These are phyloP conservation scores for Vaccinium myrtillus DNA, from an alignment of 148 eudicot species.

Conservation along the genomic window DNA sequence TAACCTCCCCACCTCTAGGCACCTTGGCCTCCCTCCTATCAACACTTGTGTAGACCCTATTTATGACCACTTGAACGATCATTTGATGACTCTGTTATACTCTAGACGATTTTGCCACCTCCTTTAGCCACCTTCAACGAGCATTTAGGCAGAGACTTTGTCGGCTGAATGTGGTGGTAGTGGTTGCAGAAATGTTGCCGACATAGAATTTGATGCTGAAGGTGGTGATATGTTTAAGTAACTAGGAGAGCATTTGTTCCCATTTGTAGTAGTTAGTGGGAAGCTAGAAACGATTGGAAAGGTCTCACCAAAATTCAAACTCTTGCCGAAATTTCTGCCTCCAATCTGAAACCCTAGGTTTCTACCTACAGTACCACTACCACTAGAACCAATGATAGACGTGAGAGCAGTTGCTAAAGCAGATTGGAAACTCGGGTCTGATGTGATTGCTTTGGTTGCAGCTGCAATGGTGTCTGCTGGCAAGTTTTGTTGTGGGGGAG, in stretches of 20 bases:
- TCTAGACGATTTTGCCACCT: too few species aligned
- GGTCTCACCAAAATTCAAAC: conserved; percentile 34
- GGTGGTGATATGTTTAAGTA: conserved; percentile 29
- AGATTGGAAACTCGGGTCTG: conserved; percentile 80
- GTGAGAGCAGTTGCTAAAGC: conserved; percentile 64
- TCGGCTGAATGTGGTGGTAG: background rate
- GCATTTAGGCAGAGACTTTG: background rate
- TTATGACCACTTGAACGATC: too few species aligned
- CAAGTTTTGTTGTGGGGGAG: conserved; percentile 27
- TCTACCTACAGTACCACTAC: background rate
- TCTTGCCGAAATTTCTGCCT: conserved; percentile 19
- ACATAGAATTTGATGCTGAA: conserved; percentile 28
- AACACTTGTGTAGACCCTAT: too few species aligned
- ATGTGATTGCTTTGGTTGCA: conserved; percentile 82
- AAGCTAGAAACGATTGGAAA: background rate
- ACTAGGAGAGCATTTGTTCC: conserved; percentile 42
- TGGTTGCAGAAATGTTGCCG: conserved; percentile 22
- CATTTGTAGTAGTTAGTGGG: conserved; percentile 30
- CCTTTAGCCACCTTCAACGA: too few species aligned
- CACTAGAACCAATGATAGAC: conserved; percentile 48
- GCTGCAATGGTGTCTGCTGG: conserved; percentile 56
- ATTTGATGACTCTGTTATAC: too few species aligned
- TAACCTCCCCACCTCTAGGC: too few species aligned
- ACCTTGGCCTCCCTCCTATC: too few species aligned
- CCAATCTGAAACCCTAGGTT: conserved; percentile 8